A percentile compares a stretch with the other conserved stretches of the same genome.
phyloP scores from a whole-genome alignment of 768 basidiomycete genomes.

The Leccinum olivaceopallidum region DNA sequence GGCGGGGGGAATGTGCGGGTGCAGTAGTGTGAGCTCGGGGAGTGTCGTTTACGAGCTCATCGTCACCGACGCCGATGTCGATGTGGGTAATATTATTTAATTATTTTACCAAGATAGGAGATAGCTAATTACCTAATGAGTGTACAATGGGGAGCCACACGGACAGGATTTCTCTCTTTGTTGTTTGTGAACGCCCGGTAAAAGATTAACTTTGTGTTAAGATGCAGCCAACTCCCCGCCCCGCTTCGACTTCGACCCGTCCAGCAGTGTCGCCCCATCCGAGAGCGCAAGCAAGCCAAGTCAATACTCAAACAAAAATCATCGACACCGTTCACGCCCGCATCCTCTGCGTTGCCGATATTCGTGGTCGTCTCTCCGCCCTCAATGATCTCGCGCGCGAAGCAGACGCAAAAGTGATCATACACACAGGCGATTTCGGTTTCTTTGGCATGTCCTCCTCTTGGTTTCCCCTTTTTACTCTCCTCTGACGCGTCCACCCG shows the following conservation, averaged over 20 bases:
- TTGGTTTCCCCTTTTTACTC: constrained; percentile 1
- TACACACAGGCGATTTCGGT: too few species aligned
- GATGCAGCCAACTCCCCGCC: constrained; percentile 59
- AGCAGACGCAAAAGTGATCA: constrained; percentile 76
- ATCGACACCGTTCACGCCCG: constrained; percentile 81
- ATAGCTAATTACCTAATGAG: constrained; percentile 31
- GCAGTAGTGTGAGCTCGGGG: constrained; percentile 12
- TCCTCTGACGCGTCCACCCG: constrained; percentile 20
- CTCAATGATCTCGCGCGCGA: constrained; percentile 91
- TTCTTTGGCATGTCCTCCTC: not conserved
- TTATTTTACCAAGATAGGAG: constrained; percentile 22
- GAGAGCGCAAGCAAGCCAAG: constrained; percentile 41
- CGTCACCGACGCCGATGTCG: constrained; percentile 19
- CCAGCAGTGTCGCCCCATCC: constrained; percentile 59
- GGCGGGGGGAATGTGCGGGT: constrained; percentile 3
- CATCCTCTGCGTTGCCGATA: constrained; percentile 94
- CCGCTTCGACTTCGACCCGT: constrained; percentile 61
- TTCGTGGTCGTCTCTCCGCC: constrained; percentile 81
- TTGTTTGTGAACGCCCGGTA: constrained; percentile 20
- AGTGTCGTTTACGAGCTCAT: constrained; percentile 29
- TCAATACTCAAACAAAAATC: constrained; percentile 78
- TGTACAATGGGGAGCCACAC: too few species aligned
- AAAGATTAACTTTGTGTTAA: constrained; percentile 23
- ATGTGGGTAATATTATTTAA: not conserved
- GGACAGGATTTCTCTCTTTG: constrained; percentile 17